A percentile compares a stretch with the other conserved stretches of the same genome.
Conservation (phyloP, 805 yeast species). For the Metschnikowia bowlesiae region DNA sequence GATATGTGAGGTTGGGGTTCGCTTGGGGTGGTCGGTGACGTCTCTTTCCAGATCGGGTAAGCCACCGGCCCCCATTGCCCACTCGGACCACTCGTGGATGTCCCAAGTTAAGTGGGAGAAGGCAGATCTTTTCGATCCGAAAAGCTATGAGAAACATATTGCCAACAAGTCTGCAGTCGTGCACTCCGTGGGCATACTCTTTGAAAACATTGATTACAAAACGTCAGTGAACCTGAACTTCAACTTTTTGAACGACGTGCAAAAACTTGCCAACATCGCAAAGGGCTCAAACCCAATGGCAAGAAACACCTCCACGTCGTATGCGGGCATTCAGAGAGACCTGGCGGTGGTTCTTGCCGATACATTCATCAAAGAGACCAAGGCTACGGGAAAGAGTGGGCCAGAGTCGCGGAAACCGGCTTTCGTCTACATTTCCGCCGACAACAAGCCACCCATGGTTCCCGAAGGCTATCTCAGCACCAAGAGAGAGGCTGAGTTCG, state of each 20-base stretch:
- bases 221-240: conserved; percentile 40
- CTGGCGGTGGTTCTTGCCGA: conserved; percentile 65
- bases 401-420: conserved; percentile 17
- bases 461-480: conserved; percentile 71
- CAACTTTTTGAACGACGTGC: conserved; percentile 31
- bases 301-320: conserved; percentile 42
- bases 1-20: conserved; percentile 65
- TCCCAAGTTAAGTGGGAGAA: conserved; percentile 57
- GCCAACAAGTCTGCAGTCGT: conserved; percentile 61
- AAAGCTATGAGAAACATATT: conserved; percentile 48
- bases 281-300: conserved; percentile 63
- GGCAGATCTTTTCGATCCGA: conserved; percentile 66
- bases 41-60: conserved; percentile 66
- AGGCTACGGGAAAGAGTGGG: background rate
- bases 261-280: conserved; percentile 26
- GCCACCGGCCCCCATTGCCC: conserved; percentile 33
- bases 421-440: conserved; percentile 81
- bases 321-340: conserved; percentile 62
- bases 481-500: conserved; percentile 73
- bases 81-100: conserved; percentile 40
- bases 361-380: conserved; percentile 31
- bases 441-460: conserved; percentile 56
- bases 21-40: conserved; percentile 59
- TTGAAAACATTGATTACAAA: conserved; percentile 71
- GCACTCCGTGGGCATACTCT: conserved; percentile 74